Percentiles rank a stretch among this genome's conserved stretches.
Evolutionary conservation across 106 monocot genomes (phyloP).

Genomic region (Apostasia ramifera): DNA sequence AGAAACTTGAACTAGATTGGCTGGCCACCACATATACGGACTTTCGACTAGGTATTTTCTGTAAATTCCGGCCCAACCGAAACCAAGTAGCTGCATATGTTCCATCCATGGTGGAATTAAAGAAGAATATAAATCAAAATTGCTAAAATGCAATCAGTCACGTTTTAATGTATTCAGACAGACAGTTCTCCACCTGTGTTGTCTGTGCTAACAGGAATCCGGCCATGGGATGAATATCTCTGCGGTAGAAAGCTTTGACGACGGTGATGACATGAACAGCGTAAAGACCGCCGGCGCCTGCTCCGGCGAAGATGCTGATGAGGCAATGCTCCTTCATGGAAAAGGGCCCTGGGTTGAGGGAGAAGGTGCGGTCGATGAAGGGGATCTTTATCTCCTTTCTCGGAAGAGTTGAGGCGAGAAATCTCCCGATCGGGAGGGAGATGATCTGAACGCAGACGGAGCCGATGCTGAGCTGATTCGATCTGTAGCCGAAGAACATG

Average conservation of each 20-base stretch:
- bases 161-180: no score
- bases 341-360: slow-evolving; percentile 21
- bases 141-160: no score
- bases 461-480: not conserved
- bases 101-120: not conserved
- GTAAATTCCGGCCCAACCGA: slow-evolving; percentile 54
- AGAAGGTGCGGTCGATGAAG: not conserved
- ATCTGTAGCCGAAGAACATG: slow-evolving; percentile 10
- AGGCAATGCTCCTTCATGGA: slow-evolving; percentile 24
- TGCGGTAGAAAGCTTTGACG: slow-evolving; percentile 19
- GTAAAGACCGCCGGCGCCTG: slow-evolving; percentile 1
- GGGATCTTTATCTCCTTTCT: slow-evolving; percentile 7
- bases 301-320: slow-evolving; percentile 7
- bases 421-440: slow-evolving; percentile 12
- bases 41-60: slow-evolving; percentile 44
- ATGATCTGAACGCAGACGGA: slow-evolving; percentile 12
- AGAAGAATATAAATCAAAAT: not conserved
- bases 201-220: slow-evolving; percentile 10
- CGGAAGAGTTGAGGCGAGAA: slow-evolving; percentile 17
- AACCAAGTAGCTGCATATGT: slow-evolving; percentile 40
- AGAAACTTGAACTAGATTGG: slow-evolving; percentile 54
- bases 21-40: slow-evolving; percentile 70
- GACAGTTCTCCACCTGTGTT: slow-evolving; percentile 2
- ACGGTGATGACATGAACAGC: slow-evolving; percentile 14
- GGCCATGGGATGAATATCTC: slow-evolving; percentile 9